These are phyloP conservation scores for Melanopsichium pennsylvanicum DNA, from an alignment of 1,284 basidiomycete species.

Conservation along the genomic window DNA sequence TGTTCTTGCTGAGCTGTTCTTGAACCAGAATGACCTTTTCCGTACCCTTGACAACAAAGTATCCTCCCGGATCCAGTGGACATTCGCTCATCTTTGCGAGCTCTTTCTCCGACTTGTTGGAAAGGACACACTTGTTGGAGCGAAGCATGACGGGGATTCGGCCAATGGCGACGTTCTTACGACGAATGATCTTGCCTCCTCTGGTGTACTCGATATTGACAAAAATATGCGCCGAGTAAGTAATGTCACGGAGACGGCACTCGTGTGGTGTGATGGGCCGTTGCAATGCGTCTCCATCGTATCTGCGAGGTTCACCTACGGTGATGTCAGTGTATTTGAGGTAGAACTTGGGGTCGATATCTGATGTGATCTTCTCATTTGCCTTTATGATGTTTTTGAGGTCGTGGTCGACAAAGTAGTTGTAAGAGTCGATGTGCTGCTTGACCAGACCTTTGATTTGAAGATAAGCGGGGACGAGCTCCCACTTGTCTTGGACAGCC, in stretches of 20 bases:
- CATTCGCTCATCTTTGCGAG: conserved; percentile 95
- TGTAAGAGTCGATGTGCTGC: conserved; percentile 99
- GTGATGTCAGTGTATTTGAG: conserved; percentile 96
- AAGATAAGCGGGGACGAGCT: conserved; percentile 63
- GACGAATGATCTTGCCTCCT: conserved; percentile 85
- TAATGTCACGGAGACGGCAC: conserved; percentile 93
- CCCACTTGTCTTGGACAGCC: conserved; percentile 68
- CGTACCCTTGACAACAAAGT: conserved; percentile 98
- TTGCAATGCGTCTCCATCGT: conserved; percentile 79
- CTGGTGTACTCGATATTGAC: conserved; percentile 96
- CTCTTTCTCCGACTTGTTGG: conserved; percentile 78
- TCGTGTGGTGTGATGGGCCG: conserved; percentile 93
- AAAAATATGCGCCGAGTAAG: conserved; percentile 91
- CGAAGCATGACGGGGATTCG: conserved; percentile 95
- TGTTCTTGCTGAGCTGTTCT: conserved; percentile 98
- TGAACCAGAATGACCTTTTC: conserved; percentile 99
- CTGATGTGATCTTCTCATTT: conserved; percentile 72
- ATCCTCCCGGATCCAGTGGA: conserved; percentile 96
- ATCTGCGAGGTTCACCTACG: conserved; percentile 76
- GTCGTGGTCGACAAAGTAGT: conserved; percentile 92
- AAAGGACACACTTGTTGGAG: conserved; percentile 85
- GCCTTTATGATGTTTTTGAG: conserved; percentile 79
- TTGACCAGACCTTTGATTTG: conserved; percentile 71
- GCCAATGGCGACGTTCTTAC: conserved; percentile 87
- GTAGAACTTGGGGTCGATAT: conserved; percentile 96